These are phyloP conservation scores for Mucor circinelloides DNA, from an alignment of 371 early-diverging fungal genomes.

Conservation along the genomic window DNA sequence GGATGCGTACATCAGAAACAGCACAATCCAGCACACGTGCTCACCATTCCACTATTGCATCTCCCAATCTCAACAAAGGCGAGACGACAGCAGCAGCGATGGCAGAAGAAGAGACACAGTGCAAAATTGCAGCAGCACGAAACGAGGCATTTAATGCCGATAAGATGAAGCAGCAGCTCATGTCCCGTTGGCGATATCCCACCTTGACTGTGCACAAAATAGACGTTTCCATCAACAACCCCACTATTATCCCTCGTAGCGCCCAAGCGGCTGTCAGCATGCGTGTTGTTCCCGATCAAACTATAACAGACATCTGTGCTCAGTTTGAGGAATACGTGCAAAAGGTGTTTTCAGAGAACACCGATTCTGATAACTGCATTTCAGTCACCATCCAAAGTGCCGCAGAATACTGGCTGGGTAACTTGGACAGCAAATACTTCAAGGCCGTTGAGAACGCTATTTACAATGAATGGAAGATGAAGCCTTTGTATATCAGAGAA, in stretches of 20 bases:
- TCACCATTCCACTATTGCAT: conserved; percentile 39
- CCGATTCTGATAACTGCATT: conserved; percentile 56
- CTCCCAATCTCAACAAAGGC: conserved; percentile 16
- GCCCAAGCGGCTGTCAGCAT: conserved; percentile 78
- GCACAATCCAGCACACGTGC: conserved; percentile 27
- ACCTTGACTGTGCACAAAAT: conserved; percentile 82
- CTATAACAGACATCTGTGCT: conserved; percentile 59
- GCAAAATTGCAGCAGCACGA: conserved; percentile 21
- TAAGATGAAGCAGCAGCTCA: conserved; percentile 55
- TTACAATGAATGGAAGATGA: conserved; percentile 65
- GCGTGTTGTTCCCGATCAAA: conserved; percentile 84
- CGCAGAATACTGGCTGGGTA: conserved; percentile 84
- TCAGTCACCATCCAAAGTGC: conserved; percentile 57
- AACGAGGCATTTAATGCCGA: conserved; percentile 36
- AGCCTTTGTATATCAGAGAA: conserved; percentile 72
- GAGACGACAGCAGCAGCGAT: background rate
- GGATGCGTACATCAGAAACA: conserved; percentile 40
- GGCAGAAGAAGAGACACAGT: conserved; percentile 20
- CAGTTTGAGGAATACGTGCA: conserved; percentile 61
- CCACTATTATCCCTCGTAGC: conserved; percentile 73
- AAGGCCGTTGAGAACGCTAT: conserved; percentile 71
- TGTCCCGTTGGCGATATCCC: conserved; percentile 82
- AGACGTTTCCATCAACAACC: conserved; percentile 72
- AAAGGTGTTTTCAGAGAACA: conserved; percentile 50
- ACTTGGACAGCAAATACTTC: conserved; percentile 68